Percentiles rank a stretch among this genome's conserved stretches.
These are phyloP conservation scores for Trichoderma gamsii DNA, from an alignment of 495 filamentous ascomycete genomes.

Conservation along the genomic window DNA sequence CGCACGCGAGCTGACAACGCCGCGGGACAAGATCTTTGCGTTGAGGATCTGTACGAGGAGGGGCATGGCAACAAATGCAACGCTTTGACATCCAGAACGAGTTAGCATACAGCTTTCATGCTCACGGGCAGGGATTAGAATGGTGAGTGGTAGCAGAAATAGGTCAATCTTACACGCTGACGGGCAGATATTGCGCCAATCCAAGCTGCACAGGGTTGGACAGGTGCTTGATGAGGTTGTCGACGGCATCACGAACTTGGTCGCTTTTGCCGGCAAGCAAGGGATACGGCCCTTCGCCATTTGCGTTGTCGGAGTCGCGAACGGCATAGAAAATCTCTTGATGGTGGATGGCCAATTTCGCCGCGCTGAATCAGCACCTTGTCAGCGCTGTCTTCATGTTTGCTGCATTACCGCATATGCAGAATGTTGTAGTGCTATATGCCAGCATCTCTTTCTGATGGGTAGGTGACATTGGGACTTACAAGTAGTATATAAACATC, in stretches of 20 bases:
- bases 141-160: background rate
- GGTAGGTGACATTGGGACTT: constrained; percentile 16
- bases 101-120: background rate
- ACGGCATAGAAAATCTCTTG: constrained; percentile 7
- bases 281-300: background rate
- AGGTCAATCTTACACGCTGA: background rate
- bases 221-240: background rate
- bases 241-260: constrained; percentile 7
- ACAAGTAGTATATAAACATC: constrained; percentile 50
- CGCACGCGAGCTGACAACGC: background rate
- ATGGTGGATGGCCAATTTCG: background rate
- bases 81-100: background rate
- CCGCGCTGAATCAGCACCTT: background rate
- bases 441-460: background rate
- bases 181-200: background rate
- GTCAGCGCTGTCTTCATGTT: background rate
- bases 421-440: too few species aligned
- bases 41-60: background rate
- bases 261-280: background rate
- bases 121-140: background rate
- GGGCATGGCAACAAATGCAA: constrained; percentile 9
- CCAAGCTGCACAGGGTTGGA: background rate
- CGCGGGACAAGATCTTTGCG: background rate
- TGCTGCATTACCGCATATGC: too few species aligned
- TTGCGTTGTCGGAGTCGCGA: background rate